A percentile compares a stretch with the other conserved stretches of the same genome.
These are phyloP conservation scores for Lecanosticta acicola DNA, from an alignment of 2,329 filamentous ascomycete genomes.

Conservation along the genomic window DNA sequence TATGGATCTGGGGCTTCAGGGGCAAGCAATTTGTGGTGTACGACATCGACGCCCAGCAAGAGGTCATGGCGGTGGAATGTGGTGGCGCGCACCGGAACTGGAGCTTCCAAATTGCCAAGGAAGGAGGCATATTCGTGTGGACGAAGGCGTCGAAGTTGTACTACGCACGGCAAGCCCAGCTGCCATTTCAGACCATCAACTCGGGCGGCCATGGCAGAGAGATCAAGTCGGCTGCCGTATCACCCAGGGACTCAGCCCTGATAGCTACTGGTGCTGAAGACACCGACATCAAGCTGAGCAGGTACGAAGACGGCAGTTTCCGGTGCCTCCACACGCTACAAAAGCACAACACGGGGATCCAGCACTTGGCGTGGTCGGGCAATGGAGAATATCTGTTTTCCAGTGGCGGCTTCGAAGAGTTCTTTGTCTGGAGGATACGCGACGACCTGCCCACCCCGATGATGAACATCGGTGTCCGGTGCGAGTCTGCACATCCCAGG, in stretches of 20 bases:
- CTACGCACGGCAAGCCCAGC: slow-evolving; percentile 13
- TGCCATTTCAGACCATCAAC: slow-evolving; percentile 45
- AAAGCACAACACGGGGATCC: slow-evolving; percentile 76
- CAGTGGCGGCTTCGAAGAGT: slow-evolving; percentile 81
- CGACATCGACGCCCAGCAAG: slow-evolving; percentile 66
- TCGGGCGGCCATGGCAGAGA: slow-evolving; percentile 79
- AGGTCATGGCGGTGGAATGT: slow-evolving; percentile 69
- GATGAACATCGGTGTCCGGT: slow-evolving; percentile 46
- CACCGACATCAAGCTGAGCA: slow-evolving; percentile 70
- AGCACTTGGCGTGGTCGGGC: slow-evolving; percentile 68
- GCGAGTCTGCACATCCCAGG: slow-evolving; percentile 47
- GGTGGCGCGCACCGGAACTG: slow-evolving; percentile 80
- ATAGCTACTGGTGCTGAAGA: slow-evolving; percentile 67
- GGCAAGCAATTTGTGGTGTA: slow-evolving; percentile 75
- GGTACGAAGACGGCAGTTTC: slow-evolving; percentile 31
- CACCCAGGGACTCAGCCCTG: slow-evolving; percentile 32
- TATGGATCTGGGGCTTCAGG: slow-evolving; percentile 76
- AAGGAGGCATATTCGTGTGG: slow-evolving; percentile 60
- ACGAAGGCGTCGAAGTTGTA: slow-evolving; percentile 54
- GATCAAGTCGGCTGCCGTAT: slow-evolving; percentile 60
- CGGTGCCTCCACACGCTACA: slow-evolving; percentile 61
- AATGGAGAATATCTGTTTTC: slow-evolving; percentile 70
- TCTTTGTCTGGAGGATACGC: slow-evolving; percentile 73
- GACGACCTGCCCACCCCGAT: slow-evolving; percentile 45
- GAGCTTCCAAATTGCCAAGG: slow-evolving; percentile 45